Base-by-base conservation (phyloP, 345 rosid genomes). In the Brassica cretica region DNA sequence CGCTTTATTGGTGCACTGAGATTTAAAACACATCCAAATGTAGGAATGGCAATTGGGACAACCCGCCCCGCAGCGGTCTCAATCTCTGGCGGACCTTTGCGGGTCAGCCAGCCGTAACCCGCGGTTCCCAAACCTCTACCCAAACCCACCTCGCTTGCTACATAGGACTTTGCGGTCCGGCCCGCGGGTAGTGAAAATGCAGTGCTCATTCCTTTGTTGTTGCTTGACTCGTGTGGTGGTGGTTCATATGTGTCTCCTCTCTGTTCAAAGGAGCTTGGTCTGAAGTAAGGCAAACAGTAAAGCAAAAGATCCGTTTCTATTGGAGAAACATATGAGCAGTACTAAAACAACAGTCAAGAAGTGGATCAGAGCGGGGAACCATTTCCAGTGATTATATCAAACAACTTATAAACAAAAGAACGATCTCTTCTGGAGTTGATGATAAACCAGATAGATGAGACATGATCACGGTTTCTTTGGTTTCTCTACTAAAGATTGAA, bases 191-290 rank as follows among this genome's bases (percentile, higher is more conserved):
- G 24, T 21, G 24, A 21, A 21, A 21, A 21, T 21, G 24, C 24
- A 21, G 24, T 21, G 2, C 24, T 2, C 24, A 21, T 21, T 21
- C 24, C 24, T 21, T 21, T 21, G 24, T 21, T 21, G 24, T 21
- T 21, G 24, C 24, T 21, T 21, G 24, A 33, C 37, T 33, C 93
- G 1, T 75, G 59, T 14, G 70, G 30, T 32, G 86, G 86, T 51
- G 24, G 24, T 21, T 90, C 87, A 2, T 58, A 73, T 3, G 44
- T 76, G 60, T 62, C 87, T 35, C 85, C 86, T 76, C 84, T 85
- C 75, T 82, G 89, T 62, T 89, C 90, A 8, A 85, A 89, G 2
- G 93, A 90, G 33, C 84, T 89, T 2, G 85, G 87, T 85, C 97
- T 92, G 84, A 64, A 6, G 70, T 14, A 32, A 73, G 44, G 18